Conservation (phyloP, 805 yeast genomes). For the Sugiyamaella chiloensis region DNA sequence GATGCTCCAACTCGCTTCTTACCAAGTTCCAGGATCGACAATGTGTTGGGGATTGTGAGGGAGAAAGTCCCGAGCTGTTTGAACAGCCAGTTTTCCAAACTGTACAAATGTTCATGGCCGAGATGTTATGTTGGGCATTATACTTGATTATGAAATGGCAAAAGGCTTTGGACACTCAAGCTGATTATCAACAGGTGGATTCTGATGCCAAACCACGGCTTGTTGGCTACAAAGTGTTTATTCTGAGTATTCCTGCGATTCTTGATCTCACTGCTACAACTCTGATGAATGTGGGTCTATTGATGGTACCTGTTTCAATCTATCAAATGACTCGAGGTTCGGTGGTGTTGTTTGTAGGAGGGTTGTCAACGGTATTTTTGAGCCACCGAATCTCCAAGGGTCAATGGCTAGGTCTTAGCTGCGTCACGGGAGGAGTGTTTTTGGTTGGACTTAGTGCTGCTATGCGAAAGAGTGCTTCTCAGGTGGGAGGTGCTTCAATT, state of each 20-base stretch:
- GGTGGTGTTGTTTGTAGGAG: conserved; percentile 70
- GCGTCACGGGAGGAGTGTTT: conserved; percentile 67
- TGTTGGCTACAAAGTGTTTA: conserved; percentile 31
- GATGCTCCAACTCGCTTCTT: conserved; percentile 68
- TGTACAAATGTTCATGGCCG: conserved; percentile 78
- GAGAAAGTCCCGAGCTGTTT: conserved; percentile 44
- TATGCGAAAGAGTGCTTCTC: conserved; percentile 20
- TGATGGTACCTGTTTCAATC: conserved; percentile 72
- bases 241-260: conserved; percentile 58
- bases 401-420: conserved; percentile 65
- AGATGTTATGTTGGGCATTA: conserved; percentile 48
- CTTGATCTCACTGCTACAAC: conserved; percentile 77
- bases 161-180: conserved; percentile 15
- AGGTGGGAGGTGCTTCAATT: not conserved
- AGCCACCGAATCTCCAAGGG: conserved; percentile 50
- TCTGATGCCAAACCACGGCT: conserved; percentile 15
- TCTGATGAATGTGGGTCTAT: conserved; percentile 67
- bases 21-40: conserved; percentile 76
- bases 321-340: conserved; percentile 88
- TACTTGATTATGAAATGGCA: conserved; percentile 30
- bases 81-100: conserved; percentile 81
- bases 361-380: conserved; percentile 62
- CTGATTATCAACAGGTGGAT: conserved; percentile 3
- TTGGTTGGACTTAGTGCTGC: conserved; percentile 73
- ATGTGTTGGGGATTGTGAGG: conserved; percentile 56